Evolutionary conservation across 2,329 filamentous ascomycete genomes (phyloP), one percentile per base, ranked within the genome.

Genomic region (Juglanconis juglandina): DNA sequence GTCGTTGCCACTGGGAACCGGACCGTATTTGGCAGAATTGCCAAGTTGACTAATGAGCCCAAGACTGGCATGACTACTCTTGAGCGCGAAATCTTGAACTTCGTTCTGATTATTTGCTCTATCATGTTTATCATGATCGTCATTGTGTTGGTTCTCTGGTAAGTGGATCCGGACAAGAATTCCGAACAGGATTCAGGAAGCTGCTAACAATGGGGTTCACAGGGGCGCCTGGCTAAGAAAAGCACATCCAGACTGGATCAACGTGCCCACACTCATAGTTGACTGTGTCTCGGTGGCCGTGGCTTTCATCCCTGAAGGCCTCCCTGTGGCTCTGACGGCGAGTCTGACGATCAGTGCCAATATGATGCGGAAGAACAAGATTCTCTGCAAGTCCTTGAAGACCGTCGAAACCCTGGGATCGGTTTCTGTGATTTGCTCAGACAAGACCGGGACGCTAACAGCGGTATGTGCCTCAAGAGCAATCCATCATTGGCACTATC

Each of bases 371-470:
- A 87, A 88, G 74, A 87, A 92, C 71, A 88, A 89, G 69, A 86
- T 92, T 48, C 80, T 92, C 8, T 92, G 89, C 84, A 92, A 92
- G 74, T 90, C 87, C 0, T 78, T 93, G 51, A 90, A 90, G 74
- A 92, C 89, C 0, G 88, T 91, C 0, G 89, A 92, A 73, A 92
- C 89, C 0, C 79, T 92, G 0, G 89, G 89, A 0, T 81, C 86
- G 0, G 88, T 91, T 1, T 89, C 87, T 0, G 83, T 90, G 7
- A 87, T 92, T 46, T 91, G 89, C 70, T 90, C 87, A 0, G 89
- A 92, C 70, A 92, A 92, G 76, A 92, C 89, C 0, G 89, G 89
- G 3, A 90, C 87, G 0, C 74, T 90, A 59, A 90, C 87, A 11
- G 72, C 76, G 77, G 82, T 71, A 70, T 66, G 73, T 64, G 52